These are phyloP conservation scores for Colletotrichum karsti DNA, from an alignment of 2,329 filamentous ascomycete genomes.

Conservation along the genomic window DNA sequence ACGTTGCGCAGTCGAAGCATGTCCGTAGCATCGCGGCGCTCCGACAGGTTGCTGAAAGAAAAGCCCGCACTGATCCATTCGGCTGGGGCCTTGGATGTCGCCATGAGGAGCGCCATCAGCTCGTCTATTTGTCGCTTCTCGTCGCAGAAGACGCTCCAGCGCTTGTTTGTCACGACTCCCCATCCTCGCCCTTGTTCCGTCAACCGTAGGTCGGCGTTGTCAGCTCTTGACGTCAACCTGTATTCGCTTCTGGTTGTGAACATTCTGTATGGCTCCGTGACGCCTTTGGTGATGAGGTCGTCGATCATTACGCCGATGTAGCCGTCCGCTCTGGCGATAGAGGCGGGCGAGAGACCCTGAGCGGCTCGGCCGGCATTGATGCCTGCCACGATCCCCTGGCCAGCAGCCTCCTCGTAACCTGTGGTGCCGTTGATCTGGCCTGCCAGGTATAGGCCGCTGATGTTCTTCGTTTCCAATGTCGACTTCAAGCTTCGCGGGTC, in stretches of 20 bases:
- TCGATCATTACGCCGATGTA: conserved; percentile 99
- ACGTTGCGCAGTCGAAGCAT: conserved; percentile 75
- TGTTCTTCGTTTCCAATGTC: conserved; percentile 94
- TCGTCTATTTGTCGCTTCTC: conserved; percentile 73
- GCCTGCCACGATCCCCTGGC: conserved; percentile 90
- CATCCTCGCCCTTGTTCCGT: conserved; percentile 80
- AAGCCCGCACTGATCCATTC: conserved; percentile 79
- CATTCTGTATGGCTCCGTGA: conserved; percentile 97
- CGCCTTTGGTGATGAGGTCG: conserved; percentile 95
- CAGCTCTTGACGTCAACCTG: conserved; percentile 88
- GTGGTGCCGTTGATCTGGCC: conserved; percentile 99
- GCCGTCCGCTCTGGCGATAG: conserved; percentile 82
- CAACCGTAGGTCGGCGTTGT: conserved; percentile 91
- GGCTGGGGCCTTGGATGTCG: conserved; percentile 64
- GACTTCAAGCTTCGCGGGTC: conserved; percentile 87
- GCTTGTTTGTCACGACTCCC: conserved; percentile 80
- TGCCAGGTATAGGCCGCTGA: conserved; percentile 87
- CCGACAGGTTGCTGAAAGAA: conserved; percentile 56
- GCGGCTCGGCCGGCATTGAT: conserved; percentile 92
- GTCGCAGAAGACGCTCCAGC: conserved; percentile 77
- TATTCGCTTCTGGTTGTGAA: conserved; percentile 97
- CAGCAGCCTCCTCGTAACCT: conserved; percentile 96
- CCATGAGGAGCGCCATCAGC: conserved; percentile 68
- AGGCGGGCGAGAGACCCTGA: conserved; percentile 69
- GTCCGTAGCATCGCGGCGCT: conserved; percentile 78